phyloP scores from a whole-genome alignment of 257 asterid species.

The Solanum okadae region DNA sequence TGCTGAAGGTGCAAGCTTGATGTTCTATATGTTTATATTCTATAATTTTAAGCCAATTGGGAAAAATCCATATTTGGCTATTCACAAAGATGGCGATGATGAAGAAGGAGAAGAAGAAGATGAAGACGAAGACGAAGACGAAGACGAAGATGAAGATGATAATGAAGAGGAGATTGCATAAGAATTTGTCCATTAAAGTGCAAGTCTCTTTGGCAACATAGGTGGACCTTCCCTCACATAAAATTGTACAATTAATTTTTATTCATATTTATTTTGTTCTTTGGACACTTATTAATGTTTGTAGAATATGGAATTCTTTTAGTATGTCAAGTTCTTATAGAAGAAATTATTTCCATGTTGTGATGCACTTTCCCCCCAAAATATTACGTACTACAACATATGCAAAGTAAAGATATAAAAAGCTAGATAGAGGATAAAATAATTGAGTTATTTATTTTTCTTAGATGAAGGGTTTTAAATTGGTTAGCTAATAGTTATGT shows the following conservation, averaged over 20 bases:
- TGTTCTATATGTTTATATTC: constrained; percentile 21
- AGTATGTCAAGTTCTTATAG: not conserved
- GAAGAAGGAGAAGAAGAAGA: not conserved
- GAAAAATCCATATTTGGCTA: constrained; percentile 16
- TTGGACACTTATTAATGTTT: not conserved
- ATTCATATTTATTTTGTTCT: not conserved
- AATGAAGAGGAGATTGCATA: not conserved
- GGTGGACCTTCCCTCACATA: not conserved
- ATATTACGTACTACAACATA: not conserved
- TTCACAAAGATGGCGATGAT: not conserved
- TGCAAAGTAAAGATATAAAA: not conserved
- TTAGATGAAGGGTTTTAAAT: not conserved
- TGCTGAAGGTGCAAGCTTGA: constrained; percentile 22
- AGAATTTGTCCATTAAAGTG: not conserved
- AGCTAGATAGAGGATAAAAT: not conserved
- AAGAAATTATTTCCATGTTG: not conserved
- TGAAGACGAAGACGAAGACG: not conserved
- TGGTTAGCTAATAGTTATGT: not conserved
- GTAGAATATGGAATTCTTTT: not conserved
- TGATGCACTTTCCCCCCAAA: not conserved
- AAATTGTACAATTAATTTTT: not conserved
- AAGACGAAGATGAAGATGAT: not conserved
- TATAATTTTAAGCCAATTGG: constrained; percentile 23
- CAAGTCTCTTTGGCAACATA: not conserved
- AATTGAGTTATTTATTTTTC: not conserved